These are phyloP conservation scores for Colletotrichum spinosum DNA, from an alignment of 2,329 filamentous ascomycete species.

Conservation along the genomic window DNA sequence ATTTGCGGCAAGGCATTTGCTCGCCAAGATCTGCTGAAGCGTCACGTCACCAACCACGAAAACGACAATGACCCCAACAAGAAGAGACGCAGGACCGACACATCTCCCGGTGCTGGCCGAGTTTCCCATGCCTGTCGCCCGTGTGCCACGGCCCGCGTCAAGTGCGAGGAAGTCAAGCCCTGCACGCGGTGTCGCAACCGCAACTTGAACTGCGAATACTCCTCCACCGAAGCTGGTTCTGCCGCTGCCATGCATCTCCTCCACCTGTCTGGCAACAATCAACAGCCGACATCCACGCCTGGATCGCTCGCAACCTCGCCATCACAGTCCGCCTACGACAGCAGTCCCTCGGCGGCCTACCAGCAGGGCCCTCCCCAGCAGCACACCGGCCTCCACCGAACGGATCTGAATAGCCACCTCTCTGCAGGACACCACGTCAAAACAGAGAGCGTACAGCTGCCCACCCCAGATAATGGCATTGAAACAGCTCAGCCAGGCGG, in stretches of 20 bases:
- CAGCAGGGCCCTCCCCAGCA: conserved; percentile 39
- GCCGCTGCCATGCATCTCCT: conserved; percentile 57
- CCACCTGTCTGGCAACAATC: conserved; percentile 54
- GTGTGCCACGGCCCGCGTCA: conserved; percentile 64
- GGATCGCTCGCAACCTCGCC: conserved; percentile 37
- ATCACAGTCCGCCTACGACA: conserved; percentile 38
- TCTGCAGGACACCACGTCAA: conserved; percentile 43
- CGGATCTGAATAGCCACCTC: conserved; percentile 43
- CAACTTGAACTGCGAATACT: conserved; percentile 58
- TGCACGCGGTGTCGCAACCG: conserved; percentile 63
- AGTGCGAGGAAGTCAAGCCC: conserved; percentile 67
- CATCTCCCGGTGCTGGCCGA: conserved; percentile 58
- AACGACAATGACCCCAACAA: conserved; percentile 58
- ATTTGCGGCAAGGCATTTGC: conserved; percentile 66
- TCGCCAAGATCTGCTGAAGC: conserved; percentile 64
- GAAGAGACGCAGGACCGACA: conserved; percentile 58
- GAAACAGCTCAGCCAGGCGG: conserved; percentile 43
- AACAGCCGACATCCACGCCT: conserved; percentile 38
- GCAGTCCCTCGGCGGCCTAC: conserved; percentile 39
- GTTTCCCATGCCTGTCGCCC: conserved; percentile 65
- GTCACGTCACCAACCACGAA: conserved; percentile 63
- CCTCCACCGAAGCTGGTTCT: conserved; percentile 51
- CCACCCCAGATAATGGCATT: conserved; percentile 48
- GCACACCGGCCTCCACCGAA: conserved; percentile 36
- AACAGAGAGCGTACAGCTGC: conserved; percentile 49